Percentiles rank a stretch among this genome's conserved stretches.
Evolutionary conservation across 495 filamentous ascomycete species (phyloP).

Genomic region (Barbatosphaeria neglecta): DNA sequence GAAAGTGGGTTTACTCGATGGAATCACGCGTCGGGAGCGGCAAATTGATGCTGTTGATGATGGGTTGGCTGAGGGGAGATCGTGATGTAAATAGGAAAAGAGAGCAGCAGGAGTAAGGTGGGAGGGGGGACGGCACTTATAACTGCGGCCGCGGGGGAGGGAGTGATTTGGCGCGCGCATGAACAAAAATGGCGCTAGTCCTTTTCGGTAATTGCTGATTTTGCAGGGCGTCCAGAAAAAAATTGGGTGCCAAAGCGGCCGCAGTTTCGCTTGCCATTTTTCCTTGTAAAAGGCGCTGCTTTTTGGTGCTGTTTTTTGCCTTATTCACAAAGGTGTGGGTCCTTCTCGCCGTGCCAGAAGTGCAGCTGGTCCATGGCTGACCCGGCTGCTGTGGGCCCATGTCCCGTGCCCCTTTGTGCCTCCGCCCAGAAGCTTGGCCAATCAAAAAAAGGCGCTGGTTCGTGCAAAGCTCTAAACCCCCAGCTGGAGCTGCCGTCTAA

Average conservation of each 20-base stretch:
- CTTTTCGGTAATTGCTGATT: not conserved
- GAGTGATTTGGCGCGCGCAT: not conserved
- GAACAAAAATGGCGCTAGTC: not conserved
- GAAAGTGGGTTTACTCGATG: constrained; percentile 18
- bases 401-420: no score
- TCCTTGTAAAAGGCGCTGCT: constrained; percentile 2
- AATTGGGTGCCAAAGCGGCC: not conserved
- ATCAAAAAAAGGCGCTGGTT: not conserved
- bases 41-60: constrained; percentile 16
- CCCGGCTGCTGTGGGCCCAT: not conserved
- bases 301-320: constrained; percentile 6
- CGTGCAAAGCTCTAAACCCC: no score
- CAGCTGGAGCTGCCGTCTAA: no score
- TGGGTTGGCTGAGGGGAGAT: constrained; percentile 11
- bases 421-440: not conserved
- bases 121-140: not conserved
- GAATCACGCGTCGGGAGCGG: constrained; percentile 12
- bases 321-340: constrained; percentile 1
- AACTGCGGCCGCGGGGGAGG: not conserved
- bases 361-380: not conserved
- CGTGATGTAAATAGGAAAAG: constrained; percentile 9
- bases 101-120: not conserved
- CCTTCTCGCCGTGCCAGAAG: constrained; percentile 1
- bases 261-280: not conserved
- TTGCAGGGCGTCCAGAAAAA: not conserved